These are phyloP conservation scores for Glycine latifolia DNA, from an alignment of 306 rosid species.

Conservation along the genomic window DNA sequence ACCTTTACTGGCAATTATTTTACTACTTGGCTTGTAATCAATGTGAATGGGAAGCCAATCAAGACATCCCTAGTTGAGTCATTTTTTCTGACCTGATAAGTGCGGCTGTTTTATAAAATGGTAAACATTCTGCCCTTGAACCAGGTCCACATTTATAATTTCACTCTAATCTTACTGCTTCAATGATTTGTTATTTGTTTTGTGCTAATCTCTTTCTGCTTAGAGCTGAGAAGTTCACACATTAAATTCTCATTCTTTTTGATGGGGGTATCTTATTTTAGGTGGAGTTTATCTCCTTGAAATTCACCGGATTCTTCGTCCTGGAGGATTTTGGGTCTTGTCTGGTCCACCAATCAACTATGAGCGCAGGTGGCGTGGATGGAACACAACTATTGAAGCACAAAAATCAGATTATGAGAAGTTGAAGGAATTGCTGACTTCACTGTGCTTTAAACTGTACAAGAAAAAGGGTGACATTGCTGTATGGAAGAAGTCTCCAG, in stretches of 20 bases:
- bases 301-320: slow-evolving; percentile 94
- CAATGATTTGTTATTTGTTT: slow-evolving; percentile 1
- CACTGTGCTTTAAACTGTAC: slow-evolving; percentile 89
- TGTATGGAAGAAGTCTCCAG: slow-evolving; percentile 83
- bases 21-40: background rate
- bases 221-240: slow-evolving; percentile 22
- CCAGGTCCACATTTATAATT: background rate
- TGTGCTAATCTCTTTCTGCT: slow-evolving; percentile 8
- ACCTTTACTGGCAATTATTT: background rate
- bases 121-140: background rate
- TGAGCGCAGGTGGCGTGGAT: slow-evolving; percentile 88
- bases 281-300: slow-evolving; percentile 94
- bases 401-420: slow-evolving; percentile 80
- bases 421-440: slow-evolving; percentile 72
- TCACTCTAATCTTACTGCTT: background rate
- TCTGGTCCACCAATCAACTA: slow-evolving; percentile 99
- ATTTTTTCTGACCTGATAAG: background rate
- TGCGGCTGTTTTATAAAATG: background rate
- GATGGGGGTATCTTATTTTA: slow-evolving; percentile 40
- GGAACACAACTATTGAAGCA: slow-evolving; percentile 92
- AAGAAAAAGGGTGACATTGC: slow-evolving; percentile 91
- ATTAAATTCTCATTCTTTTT: slow-evolving; percentile 22
- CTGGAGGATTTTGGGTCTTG: slow-evolving; percentile 97
- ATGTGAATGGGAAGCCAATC: background rate
- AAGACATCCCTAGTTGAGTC: background rate